phyloP scores from a whole-genome alignment of 2,329 filamentous ascomycete species.

The Chrysoporthe austroafricana region DNA sequence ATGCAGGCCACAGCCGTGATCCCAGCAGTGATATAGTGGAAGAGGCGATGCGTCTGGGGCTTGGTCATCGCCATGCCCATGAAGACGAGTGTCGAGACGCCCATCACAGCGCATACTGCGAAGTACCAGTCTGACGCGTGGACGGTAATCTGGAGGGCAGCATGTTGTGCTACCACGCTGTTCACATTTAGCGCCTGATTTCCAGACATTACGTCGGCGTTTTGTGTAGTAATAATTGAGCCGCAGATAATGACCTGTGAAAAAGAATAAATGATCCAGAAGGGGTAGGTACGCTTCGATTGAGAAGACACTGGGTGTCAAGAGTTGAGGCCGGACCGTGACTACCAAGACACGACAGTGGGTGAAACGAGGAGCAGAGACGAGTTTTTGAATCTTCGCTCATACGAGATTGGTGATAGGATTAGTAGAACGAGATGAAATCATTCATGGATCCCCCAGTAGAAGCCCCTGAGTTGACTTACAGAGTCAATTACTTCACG shows the following conservation, averaged over 20 bases:
- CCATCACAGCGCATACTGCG: constrained; percentile 64
- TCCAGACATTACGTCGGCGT: constrained; percentile 34
- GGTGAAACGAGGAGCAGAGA: neutral
- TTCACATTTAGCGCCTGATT: constrained; percentile 54
- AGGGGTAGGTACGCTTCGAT: neutral
- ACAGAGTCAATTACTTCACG: constrained; percentile 10
- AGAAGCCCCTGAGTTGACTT: neutral
- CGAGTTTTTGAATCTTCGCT: constrained; percentile 22
- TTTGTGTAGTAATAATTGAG: neutral
- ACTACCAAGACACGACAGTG: neutral
- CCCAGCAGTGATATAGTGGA: constrained; percentile 66
- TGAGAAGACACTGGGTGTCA: constrained; percentile 16
- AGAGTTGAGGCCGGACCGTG: neutral
- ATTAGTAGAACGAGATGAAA: constrained; percentile 10
- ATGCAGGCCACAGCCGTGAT: constrained; percentile 64
- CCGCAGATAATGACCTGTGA: too few relatives aligned
- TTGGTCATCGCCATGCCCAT: constrained; percentile 56
- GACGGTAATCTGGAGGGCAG: constrained; percentile 61
- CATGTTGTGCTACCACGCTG: constrained; percentile 50
- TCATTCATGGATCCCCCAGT: constrained; percentile 11
- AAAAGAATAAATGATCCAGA: too few relatives aligned
- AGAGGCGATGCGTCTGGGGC: constrained; percentile 59
- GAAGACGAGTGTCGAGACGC: constrained; percentile 55
- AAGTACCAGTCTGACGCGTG: constrained; percentile 67
- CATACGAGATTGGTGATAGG: neutral